Base-by-base conservation (phyloP, 768 basidiomycete species). In the Leccinum barrowsii region DNA sequence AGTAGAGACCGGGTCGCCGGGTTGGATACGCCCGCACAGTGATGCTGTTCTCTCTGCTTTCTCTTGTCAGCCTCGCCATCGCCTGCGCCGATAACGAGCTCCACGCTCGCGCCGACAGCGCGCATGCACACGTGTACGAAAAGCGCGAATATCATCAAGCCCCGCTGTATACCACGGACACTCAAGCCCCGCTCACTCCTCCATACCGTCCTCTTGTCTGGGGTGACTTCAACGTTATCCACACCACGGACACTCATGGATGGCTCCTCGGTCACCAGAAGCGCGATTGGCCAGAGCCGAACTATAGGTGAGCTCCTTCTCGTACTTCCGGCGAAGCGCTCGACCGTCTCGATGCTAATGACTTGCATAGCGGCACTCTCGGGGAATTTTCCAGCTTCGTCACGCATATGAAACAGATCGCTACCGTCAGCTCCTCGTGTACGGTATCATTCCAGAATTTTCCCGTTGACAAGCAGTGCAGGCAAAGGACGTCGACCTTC, bases 331-430 rank as follows among this genome's bases (percentile, higher is more conserved):
- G 44, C 37, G 28, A 57, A 17, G 50, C 24, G 11, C 34, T 21
- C 5, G n/a, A 50, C 22, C 19, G 17, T 19, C 22, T 51, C 3
- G 50, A 61, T 10, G 5, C 50, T 55, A 37, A 56, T 11, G 26
- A 4, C 13, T 28, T 57, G 7, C 35, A 7, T 55, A 77, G 81
- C 58, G 85, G 83, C 13, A 84, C 86, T 65, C 78, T 86, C 26
- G 93, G 92, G n/a, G 90, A 92, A 63, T 89, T 94, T 67, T 80
- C 87, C 40, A 91, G 89, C n/a, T 97, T 95, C 63, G 87, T 92
- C 13, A 64, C 82, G 2, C 90, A 90, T 59, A 88, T 95, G 87
- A 90, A 93, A 74, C 66, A 80, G 35, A 77, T 87, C 46, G 92
- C 94, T 4, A 54, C 79, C 50, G 86, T 85, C 59, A 34, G 76